Conservation (phyloP, 139 green algal genomes). For the Nannochloris sp. region DNA sequence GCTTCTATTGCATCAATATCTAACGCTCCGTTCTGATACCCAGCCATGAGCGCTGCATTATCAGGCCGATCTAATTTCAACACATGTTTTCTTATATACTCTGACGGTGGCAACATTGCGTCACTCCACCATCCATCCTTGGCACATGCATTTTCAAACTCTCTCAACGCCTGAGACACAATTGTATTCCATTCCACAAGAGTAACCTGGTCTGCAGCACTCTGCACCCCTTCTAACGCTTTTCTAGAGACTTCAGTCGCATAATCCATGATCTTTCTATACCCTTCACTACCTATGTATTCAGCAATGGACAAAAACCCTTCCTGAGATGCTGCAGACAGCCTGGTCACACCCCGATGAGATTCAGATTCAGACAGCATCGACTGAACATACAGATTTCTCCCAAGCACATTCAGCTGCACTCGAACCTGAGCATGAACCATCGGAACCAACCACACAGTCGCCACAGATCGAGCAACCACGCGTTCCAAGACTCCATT, state of each 20-base stretch:
- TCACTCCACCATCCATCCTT: constrained; percentile 3
- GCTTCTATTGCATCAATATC: constrained; percentile 28
- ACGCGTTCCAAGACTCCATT: constrained; percentile 43
- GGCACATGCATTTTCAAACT: too few species aligned
- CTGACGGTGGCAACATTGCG: constrained; percentile 10
- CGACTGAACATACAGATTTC: constrained; percentile 60
- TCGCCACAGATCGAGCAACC: constrained; percentile 30
- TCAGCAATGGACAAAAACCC: constrained; percentile 39
- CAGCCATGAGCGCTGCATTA: constrained; percentile 21
- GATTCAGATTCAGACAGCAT: constrained; percentile 28
- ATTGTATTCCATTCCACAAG: background rate
- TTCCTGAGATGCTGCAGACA: constrained; percentile 30
- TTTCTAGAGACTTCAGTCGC: constrained; percentile 6
- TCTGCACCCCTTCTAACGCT: background rate
- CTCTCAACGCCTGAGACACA: too few species aligned
- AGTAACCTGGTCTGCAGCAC: constrained; percentile 6
- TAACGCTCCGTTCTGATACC: constrained; percentile 7
- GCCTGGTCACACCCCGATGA: background rate
- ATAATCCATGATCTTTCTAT: background rate
- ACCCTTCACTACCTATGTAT: constrained; percentile 26
- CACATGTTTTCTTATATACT: background rate
- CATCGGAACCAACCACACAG: constrained; percentile 53
- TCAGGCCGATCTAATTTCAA: constrained; percentile 16
- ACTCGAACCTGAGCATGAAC: constrained; percentile 58
- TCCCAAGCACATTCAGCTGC: constrained; percentile 70